A percentile compares a stretch with the other conserved stretches of the same genome.
Conservation (phyloP, 192 early-diverging fungal genomes). For the Entomortierella lignicola region DNA sequence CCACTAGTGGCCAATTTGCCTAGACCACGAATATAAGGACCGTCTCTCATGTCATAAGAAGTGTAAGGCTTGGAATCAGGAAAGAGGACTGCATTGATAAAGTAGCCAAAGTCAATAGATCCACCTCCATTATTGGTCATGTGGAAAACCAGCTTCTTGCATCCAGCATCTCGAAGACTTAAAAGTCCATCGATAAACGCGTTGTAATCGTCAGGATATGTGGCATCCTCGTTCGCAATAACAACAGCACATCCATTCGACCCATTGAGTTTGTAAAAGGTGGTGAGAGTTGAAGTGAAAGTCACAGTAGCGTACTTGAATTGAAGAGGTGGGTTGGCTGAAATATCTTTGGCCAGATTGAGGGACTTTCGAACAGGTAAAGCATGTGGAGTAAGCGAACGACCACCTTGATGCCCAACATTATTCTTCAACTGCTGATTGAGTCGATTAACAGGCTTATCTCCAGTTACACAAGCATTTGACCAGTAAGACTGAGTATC, state of each 20-base stretch:
- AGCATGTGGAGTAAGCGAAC: not conserved
- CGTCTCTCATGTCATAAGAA: constrained; percentile 27
- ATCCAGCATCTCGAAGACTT: constrained; percentile 22
- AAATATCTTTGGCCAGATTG: not conserved
- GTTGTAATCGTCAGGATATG: constrained; percentile 21
- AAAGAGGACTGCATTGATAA: constrained; percentile 51
- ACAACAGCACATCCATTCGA: constrained; percentile 46
- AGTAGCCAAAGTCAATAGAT: constrained; percentile 41
- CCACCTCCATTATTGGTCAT: constrained; percentile 57
- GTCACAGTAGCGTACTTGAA: constrained; percentile 31
- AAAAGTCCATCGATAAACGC: constrained; percentile 39
- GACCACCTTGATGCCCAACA: not conserved
- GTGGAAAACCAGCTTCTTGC: constrained; percentile 53
- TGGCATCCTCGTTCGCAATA: constrained; percentile 37
- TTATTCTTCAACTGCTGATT: not conserved
- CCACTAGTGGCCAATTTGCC: constrained; percentile 28
- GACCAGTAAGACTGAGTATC: constrained; percentile 49
- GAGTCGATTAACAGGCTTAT: constrained; percentile 17
- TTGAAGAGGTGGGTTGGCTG: not conserved
- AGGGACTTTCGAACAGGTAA: not conserved
- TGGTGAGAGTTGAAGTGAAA: constrained; percentile 18
- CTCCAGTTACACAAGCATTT: constrained; percentile 18
- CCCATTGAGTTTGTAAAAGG: constrained; percentile 32
- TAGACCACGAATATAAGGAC: constrained; percentile 11
- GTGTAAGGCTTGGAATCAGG: constrained; percentile 39